These are phyloP conservation scores for Cucumis hystrix DNA, from an alignment of 306 rosid genomes.

Conservation along the genomic window DNA sequence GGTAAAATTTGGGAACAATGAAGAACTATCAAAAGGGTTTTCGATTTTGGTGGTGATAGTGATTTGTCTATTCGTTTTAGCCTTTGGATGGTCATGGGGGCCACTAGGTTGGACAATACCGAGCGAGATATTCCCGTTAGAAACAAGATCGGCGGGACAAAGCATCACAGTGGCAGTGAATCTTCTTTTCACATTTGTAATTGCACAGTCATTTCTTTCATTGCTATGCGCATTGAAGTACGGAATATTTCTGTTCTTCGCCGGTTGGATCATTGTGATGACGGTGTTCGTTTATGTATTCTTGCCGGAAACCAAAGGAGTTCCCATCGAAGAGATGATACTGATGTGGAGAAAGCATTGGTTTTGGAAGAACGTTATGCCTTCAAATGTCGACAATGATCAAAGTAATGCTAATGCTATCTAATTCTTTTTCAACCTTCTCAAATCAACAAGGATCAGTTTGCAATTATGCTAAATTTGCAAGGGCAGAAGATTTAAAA, in stretches of 20 bases:
- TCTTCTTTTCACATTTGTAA: constrained; percentile 46
- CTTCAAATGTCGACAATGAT: constrained; percentile 20
- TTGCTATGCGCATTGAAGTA: constrained; percentile 33
- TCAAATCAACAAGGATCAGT: too few species aligned
- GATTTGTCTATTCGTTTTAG: constrained; percentile 74
- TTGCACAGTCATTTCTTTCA: constrained; percentile 48
- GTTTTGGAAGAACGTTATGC: constrained; percentile 51
- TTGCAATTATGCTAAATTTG: too few species aligned
- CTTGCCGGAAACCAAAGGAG: constrained; percentile 62
- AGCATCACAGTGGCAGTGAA: constrained; percentile 58
- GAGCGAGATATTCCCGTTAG: constrained; percentile 55
- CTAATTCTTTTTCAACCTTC: neutral
- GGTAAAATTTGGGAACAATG: constrained; percentile 44
- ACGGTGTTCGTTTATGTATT: constrained; percentile 38
- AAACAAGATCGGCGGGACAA: constrained; percentile 58
- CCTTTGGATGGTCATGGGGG: constrained; percentile 75
- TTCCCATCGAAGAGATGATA: constrained; percentile 52
- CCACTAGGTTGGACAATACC: constrained; percentile 74
- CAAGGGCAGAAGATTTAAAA: too few species aligned
- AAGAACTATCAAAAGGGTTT: constrained; percentile 35
- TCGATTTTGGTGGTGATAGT: constrained; percentile 52
- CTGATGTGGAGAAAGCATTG: constrained; percentile 48
- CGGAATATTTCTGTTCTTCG: constrained; percentile 61
- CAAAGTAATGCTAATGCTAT: neutral
- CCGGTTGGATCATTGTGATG: constrained; percentile 55